Evolutionary conservation across 257 asterid genomes (phyloP).

Genomic region (Echites panduratus): DNA sequence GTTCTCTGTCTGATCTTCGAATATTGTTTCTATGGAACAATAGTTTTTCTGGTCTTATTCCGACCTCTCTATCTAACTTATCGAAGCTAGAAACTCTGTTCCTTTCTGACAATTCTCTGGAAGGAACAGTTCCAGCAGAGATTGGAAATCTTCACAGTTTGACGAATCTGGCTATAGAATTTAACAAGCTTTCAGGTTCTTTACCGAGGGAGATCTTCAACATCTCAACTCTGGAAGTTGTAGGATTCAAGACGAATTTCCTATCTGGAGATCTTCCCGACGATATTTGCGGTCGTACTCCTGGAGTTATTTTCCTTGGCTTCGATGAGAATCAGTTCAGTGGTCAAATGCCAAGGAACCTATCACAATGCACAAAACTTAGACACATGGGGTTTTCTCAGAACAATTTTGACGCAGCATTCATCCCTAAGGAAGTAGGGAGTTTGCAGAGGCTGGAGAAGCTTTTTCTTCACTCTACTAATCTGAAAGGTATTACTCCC

Average conservation of each 20-base stretch:
- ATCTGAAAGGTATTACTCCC: slow-evolving; percentile 2
- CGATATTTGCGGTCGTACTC: slow-evolving; percentile 4
- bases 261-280: slow-evolving; percentile 15
- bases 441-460: slow-evolving; percentile 15
- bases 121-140: slow-evolving; percentile 26
- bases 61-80: slow-evolving; percentile 19
- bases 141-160: slow-evolving; percentile 17
- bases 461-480: slow-evolving; percentile 9
- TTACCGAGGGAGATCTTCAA: slow-evolving; percentile 18
- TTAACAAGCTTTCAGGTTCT: slow-evolving; percentile 11
- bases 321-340: neutral
- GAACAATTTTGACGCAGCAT: slow-evolving; percentile 24
- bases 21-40: slow-evolving; percentile 2
- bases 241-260: neutral
- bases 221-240: slow-evolving; percentile 5
- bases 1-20: slow-evolving; percentile 5
- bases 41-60: slow-evolving; percentile 17
- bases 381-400: neutral
- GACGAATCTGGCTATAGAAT: rapidly evolving
- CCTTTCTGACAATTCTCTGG: slow-evolving; percentile 13
- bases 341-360: slow-evolving; percentile 10
- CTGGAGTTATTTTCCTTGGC: neutral
- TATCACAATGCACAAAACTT: slow-evolving; percentile 15
- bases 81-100: slow-evolving; percentile 11
- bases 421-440: slow-evolving; percentile 17